phyloP scores from a whole-genome alignment of 176 grass and related monocot species.

The Lolium perenne region DNA sequence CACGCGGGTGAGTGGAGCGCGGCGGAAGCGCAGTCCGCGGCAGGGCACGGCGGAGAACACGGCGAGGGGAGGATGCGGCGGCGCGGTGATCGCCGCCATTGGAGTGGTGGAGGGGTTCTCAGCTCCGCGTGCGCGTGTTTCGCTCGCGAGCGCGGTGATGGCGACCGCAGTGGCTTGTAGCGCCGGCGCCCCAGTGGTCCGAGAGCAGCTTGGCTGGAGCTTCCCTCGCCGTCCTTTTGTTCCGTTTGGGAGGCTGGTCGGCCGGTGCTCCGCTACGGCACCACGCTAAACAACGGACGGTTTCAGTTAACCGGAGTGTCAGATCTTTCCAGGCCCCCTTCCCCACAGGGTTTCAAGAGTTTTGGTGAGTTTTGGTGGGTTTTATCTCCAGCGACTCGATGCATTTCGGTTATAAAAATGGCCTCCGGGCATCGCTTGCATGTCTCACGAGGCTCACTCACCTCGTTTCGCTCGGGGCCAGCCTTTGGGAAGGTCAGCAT shows the following conservation, averaged over 20 bases:
- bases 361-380: too few species aligned
- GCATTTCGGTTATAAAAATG: too few species aligned
- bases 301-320: background rate
- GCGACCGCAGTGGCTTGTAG: background rate
- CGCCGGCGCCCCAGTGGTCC: background rate
- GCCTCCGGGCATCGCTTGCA: too few species aligned
- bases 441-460: too few species aligned
- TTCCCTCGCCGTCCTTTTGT: conserved; percentile 6
- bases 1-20: conserved; percentile 22
- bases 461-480: too few species aligned
- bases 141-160: conserved; percentile 6
- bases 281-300: conserved; percentile 28
- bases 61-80: conserved; percentile 12
- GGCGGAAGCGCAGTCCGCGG: conserved; percentile 20
- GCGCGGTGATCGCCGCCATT: conserved; percentile 68
- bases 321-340: background rate
- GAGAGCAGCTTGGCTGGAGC: background rate
- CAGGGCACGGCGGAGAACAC: conserved; percentile 1
- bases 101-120: background rate
- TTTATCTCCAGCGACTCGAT: too few species aligned
- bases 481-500: too few species aligned
- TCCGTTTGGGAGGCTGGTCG: conserved; percentile 1
- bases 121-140: background rate
- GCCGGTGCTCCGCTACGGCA: background rate
- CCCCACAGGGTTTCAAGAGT: too few species aligned